A percentile compares a stretch with the other conserved stretches of the same genome.
phyloP scores from a whole-genome alignment of 2,329 filamentous ascomycete genomes.

The Dryadomyces quercus-mongolicae region DNA sequence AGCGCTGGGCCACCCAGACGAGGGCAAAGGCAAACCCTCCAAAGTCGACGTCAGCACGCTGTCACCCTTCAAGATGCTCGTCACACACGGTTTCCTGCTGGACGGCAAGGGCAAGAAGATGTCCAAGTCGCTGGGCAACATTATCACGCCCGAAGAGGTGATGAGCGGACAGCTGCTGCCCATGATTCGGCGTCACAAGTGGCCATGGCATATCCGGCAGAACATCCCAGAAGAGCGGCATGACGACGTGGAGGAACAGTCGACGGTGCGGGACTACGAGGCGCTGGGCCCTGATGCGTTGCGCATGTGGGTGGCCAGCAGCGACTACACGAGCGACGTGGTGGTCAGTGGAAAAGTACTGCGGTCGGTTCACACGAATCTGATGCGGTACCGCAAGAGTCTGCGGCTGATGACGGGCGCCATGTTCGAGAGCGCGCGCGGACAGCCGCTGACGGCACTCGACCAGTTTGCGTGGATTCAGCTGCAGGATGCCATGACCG shows the following conservation, averaged over 20 bases:
- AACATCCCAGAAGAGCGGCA: not conserved
- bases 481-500: slow-evolving; percentile 50
- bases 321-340: slow-evolving; percentile 84
- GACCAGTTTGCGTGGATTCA: slow-evolving; percentile 72
- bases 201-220: slow-evolving; percentile 5
- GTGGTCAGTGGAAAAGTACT: slow-evolving; percentile 69
- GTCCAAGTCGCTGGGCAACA: slow-evolving; percentile 94
- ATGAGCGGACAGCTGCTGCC: slow-evolving; percentile 73
- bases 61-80: slow-evolving; percentile 75
- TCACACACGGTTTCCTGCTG: slow-evolving; percentile 91
- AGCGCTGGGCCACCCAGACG: slow-evolving; percentile 29
- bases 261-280: slow-evolving; percentile 35
- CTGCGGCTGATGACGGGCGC: slow-evolving; percentile 84
- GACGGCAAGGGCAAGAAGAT: slow-evolving; percentile 91
- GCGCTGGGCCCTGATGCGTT: slow-evolving; percentile 76
- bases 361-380: slow-evolving; percentile 58
- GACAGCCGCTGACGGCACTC: slow-evolving; percentile 39
- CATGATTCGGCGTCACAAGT: slow-evolving; percentile 26
- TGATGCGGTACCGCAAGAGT: slow-evolving; percentile 81
- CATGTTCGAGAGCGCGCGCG: slow-evolving; percentile 42
- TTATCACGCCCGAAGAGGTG: slow-evolving; percentile 67
- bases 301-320: slow-evolving; percentile 81
- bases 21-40: no score
- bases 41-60: no score
- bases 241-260: not conserved